A percentile compares a stretch with the other conserved stretches of the same genome.
phyloP scores from a whole-genome alignment of 345 rosid species.

The Populus alba region DNA sequence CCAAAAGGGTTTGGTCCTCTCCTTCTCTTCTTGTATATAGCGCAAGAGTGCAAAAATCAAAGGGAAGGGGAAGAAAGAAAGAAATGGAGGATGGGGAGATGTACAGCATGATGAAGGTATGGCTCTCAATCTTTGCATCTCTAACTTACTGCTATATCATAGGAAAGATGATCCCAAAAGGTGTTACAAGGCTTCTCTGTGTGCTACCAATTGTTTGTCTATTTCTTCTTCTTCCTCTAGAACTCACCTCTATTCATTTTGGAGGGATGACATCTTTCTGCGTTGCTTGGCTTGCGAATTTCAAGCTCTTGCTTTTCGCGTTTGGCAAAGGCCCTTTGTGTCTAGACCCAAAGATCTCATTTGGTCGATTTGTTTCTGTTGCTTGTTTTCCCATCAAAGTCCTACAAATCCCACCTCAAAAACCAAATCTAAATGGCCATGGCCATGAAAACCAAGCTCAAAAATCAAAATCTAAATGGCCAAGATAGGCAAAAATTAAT shows the following conservation, averaged over 20 bases:
- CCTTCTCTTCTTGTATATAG: too few relatives aligned
- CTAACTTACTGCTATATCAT: conserved; percentile 9
- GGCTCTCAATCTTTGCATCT: conserved; percentile 4
- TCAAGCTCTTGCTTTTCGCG: conserved; percentile 20
- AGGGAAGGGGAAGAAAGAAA: too few relatives aligned
- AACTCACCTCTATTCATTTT: conserved; percentile 2
- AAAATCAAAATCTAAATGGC: neutral
- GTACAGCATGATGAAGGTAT: neutral
- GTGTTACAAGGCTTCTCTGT: neutral
- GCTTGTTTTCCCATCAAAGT: conserved; percentile 62
- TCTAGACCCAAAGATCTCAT: conserved; percentile 27
- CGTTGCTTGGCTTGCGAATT: conserved; percentile 24
- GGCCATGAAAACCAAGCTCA: conserved; percentile 1
- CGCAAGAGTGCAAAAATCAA: too few relatives aligned
- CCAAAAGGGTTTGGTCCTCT: too few relatives aligned
- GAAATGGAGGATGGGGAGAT: conserved; percentile 13
- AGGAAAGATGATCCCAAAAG: conserved; percentile 2
- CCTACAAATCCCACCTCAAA: conserved; percentile 20
- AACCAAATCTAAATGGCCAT: neutral
- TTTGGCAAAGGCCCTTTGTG: conserved; percentile 19
- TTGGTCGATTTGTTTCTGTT: conserved; percentile 41
- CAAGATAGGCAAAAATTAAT: too few relatives aligned
- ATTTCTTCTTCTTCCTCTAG: conserved; percentile 18
- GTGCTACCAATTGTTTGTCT: conserved; percentile 9
- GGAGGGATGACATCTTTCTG: conserved; percentile 19